phyloP scores from a whole-genome alignment of 2,329 filamentous ascomycete species.

The Paraconiothyrium sp. region DNA sequence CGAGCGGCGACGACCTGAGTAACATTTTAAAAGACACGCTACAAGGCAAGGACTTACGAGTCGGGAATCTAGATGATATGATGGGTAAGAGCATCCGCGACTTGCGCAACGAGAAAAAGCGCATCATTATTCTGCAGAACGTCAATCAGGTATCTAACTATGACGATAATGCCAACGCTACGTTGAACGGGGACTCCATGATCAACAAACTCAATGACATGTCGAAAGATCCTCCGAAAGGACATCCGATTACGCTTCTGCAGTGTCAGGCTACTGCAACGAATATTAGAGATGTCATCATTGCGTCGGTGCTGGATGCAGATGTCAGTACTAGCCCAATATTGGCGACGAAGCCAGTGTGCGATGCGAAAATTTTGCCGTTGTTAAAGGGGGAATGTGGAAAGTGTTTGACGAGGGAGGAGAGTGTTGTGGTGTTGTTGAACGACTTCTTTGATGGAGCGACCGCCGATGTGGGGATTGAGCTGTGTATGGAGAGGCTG shows the following conservation, averaged over 20 bases:
- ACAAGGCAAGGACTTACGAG: slow-evolving; percentile 26
- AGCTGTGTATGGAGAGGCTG: slow-evolving; percentile 53
- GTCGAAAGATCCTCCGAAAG: slow-evolving; percentile 28
- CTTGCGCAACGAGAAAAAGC: slow-evolving; percentile 34
- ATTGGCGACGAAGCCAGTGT: slow-evolving; percentile 60
- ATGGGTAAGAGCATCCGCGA: slow-evolving; percentile 32
- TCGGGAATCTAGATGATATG: slow-evolving; percentile 42
- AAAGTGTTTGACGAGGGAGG: slow-evolving; percentile 49
- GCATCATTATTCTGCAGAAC: slow-evolving; percentile 40
- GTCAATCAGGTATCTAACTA: slow-evolving; percentile 42
- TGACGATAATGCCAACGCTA: slow-evolving; percentile 45
- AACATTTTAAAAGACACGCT: slow-evolving; percentile 50
- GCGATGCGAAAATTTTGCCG: slow-evolving; percentile 60
- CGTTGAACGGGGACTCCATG: slow-evolving; percentile 41
- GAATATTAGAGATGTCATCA: slow-evolving; percentile 59
- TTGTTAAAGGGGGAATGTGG: slow-evolving; percentile 56
- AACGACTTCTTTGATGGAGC: slow-evolving; percentile 64
- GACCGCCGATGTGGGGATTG: slow-evolving; percentile 58
- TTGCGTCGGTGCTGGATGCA: slow-evolving; percentile 57
- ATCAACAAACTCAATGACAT: slow-evolving; percentile 36
- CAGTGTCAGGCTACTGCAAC: slow-evolving; percentile 64
- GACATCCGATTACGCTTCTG: slow-evolving; percentile 37
- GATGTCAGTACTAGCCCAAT: slow-evolving; percentile 58
- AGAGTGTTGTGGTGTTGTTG: slow-evolving; percentile 57
- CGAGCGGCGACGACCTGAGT: slow-evolving; percentile 53